Percentiles rank a stretch among this genome's conserved stretches.
phyloP scores from a whole-genome alignment of 345 rosid species.

The Linum usitatissimum region DNA sequence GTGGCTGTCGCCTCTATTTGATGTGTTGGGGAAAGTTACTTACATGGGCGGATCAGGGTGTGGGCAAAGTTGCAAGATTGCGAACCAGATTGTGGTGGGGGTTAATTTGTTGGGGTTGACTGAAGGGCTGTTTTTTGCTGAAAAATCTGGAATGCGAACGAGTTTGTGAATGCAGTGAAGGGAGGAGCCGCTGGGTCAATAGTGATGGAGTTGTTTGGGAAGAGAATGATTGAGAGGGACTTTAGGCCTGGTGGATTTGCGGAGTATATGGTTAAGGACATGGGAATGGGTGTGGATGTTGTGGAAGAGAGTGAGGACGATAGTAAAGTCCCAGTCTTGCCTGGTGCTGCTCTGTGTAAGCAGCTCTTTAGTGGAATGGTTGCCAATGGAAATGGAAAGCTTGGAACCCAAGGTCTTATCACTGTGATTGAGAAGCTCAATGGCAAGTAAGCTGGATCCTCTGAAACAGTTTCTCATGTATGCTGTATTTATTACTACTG shows the following conservation, averaged over 20 bases:
- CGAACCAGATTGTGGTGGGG: slow-evolving; percentile 64
- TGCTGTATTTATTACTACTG: neutral
- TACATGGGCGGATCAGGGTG: slow-evolving; percentile 67
- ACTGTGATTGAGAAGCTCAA: slow-evolving; percentile 66
- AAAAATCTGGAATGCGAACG: slow-evolving; percentile 42
- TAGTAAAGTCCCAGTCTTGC: slow-evolving; percentile 32
- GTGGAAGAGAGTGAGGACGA: slow-evolving; percentile 36
- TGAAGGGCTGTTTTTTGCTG: slow-evolving; percentile 66
- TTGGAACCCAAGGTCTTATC: slow-evolving; percentile 62
- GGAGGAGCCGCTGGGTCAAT: slow-evolving; percentile 58
- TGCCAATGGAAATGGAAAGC: slow-evolving; percentile 64
- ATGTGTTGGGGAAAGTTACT: slow-evolving; percentile 41
- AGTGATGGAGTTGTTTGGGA: slow-evolving; percentile 66
- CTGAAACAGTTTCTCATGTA: neutral
- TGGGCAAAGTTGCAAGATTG: slow-evolving; percentile 74
- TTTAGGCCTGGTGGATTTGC: slow-evolving; percentile 60
- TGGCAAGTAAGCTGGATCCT: slow-evolving; percentile 26
- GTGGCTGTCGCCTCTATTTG: slow-evolving; percentile 51
- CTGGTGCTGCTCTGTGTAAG: slow-evolving; percentile 66
- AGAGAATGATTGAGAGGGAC: slow-evolving; percentile 51
- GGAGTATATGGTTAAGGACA: slow-evolving; percentile 78
- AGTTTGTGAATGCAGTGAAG: slow-evolving; percentile 35
- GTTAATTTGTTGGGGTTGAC: slow-evolving; percentile 62
- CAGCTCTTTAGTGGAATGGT: slow-evolving; percentile 75
- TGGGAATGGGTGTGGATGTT: slow-evolving; percentile 62